phyloP scores from a whole-genome alignment of 306 rosid species.

The Fragaria vesca region DNA sequence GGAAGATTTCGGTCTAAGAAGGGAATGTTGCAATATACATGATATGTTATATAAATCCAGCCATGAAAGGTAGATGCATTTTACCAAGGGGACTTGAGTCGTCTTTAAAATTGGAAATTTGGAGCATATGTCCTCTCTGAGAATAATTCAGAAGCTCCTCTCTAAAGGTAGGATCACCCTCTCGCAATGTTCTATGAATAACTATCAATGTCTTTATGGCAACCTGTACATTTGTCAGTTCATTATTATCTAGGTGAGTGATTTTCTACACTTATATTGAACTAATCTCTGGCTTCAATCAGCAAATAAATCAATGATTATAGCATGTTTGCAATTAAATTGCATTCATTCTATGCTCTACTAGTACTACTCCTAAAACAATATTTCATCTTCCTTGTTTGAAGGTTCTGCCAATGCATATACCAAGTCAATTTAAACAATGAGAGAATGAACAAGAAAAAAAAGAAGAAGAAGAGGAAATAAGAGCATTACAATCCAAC shows the following conservation, averaged over 20 bases:
- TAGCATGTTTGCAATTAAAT: not conserved
- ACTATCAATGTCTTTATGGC: conserved; percentile 93
- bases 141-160: conserved; percentile 74
- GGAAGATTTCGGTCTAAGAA: conserved; percentile 29
- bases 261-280: not conserved
- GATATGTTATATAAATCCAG: conserved; percentile 1
- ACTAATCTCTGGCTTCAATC: not conserved
- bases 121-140: conserved; percentile 62
- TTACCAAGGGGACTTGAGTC: conserved; percentile 86
- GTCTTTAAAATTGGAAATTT: conserved; percentile 84
- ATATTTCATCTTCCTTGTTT: not conserved
- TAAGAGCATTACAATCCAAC: conserved; percentile 66
- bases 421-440: not conserved
- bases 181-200: conserved; percentile 88
- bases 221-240: conserved; percentile 47
- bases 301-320: not conserved
- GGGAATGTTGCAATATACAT: conserved; percentile 9
- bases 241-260: not conserved
- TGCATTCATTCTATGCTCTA: not conserved
- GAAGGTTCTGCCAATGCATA: not conserved
- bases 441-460: not conserved
- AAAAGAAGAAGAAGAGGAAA: not conserved
- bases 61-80: conserved; percentile 4
- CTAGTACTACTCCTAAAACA: not conserved
- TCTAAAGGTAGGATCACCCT: conserved; percentile 84